Evolutionary conservation across 441 rosid genomes (phyloP), one percentile per base, ranked within the genome.

Genomic region (Isatis lusitanica): DNA sequence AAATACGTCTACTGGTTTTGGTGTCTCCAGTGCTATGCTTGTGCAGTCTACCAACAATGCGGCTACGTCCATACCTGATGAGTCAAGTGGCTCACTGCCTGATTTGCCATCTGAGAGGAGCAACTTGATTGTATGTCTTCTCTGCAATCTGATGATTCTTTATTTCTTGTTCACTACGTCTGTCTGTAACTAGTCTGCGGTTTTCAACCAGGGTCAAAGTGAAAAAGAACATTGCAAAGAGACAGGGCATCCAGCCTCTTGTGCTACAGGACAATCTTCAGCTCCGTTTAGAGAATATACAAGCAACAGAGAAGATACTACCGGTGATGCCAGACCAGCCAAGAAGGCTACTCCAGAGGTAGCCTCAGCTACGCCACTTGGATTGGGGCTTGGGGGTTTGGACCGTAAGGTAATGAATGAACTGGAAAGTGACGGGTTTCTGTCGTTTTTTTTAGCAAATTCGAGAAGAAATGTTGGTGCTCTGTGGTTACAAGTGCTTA

Each of bases 311-410:
- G 85, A 84, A 75, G 85, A 66, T 63, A 63, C 74, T 70, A 67
- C 83, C 40, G 63, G 73, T 70, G 78, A 78, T 81, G 56, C 75
- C 13, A 83, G 83, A 74, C 79, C 85, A 62, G 53, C 82, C 63
- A 84, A 81, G 80, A 74, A 70, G 71, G 85, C 80, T 69, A 33
- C 43, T 76, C 40, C 71, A 53, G 85, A 84, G 48, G 79, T 67
- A 67, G 66, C 83, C 47, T 74, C 84, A 51, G 67, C 83, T 70
- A 85, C 76, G 15, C 97, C 99, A 33, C 90, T 91, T 77, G 99
- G 98, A 69, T 81, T 96, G 80, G 98, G 97, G 64, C 75, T 91
- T 69, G 96, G 94, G 31, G 75, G 86, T 74, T 82, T 93, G 84
- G 97, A 88, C 43, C 85, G 86, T 58, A 96, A 93, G 99, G 98